Base-by-base conservation (phyloP, 495 filamentous ascomycete species). In the Hypoxylon cercidicola region DNA sequence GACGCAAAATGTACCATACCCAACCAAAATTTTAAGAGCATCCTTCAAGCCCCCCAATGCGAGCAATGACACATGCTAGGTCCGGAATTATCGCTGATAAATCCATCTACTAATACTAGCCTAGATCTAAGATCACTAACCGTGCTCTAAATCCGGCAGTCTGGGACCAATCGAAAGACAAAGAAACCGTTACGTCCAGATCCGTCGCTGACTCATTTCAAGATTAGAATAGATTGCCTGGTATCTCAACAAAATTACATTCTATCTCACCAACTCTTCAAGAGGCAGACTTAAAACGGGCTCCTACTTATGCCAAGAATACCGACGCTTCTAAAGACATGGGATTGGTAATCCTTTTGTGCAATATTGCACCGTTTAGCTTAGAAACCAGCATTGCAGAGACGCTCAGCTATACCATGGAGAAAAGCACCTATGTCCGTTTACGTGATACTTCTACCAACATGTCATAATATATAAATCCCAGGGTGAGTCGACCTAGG, bases 1-100 rank as follows among this genome's bases (percentile, higher is more conserved):
- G 58, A 54, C 23, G 39, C 50, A 35, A 40, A n/a, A 40, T 40
- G 34, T 40, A 3, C 37, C 37, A 16, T 3, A n/a, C 15, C 37
- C 2, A 40, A n/a, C n/a, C 34, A 35, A 11, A 25, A 5, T 25
- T 25, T 25, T 2, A 25, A 25, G 23, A 25, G 5, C 23, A 25
- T 25, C 23, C 23, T 25, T 25, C 23, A 5, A 25, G 23, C 15
- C 2, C 9, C 12, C 37, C 37, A 16, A 7, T n/a, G 12, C 37
- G 25, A 35, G 32, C 10, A 18, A 47, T 39, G 30, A 18, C 7
- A 1, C 19, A 20, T 50, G 15, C 37, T 30, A 35, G 40, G 23
- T 6, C 23, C 39, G 25, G 43, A 55, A 48, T 47, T 56, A 50
- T 55, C 60, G 60, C 60, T 63, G 52, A 63, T 55, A 63, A 63